phyloP scores from a whole-genome alignment of 257 asterid species.

The Hygrophila difformis region DNA sequence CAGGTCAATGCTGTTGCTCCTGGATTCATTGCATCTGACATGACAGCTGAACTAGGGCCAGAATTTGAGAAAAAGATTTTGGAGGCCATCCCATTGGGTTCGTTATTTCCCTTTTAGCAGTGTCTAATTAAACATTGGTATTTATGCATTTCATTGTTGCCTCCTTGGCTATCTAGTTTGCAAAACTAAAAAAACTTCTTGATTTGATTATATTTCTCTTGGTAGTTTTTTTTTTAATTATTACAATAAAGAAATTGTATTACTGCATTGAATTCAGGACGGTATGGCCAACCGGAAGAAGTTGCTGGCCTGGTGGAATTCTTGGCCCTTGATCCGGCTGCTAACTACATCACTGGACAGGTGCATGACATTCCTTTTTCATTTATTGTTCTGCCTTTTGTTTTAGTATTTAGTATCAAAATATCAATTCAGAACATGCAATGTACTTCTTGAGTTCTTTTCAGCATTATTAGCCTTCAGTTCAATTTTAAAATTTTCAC shows the following conservation, averaged over 20 bases:
- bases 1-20: conserved; percentile 97
- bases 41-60: conserved; percentile 74
- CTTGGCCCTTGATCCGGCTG: conserved; percentile 54
- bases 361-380: conserved; percentile 32
- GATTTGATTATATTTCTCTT: too few species aligned
- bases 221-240: too few species aligned
- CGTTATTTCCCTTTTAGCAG: conserved; percentile 1
- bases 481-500: not conserved
- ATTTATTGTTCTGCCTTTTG: not conserved
- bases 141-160: too few species aligned
- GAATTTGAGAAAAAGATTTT: conserved; percentile 76
- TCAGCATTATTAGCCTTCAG: not conserved
- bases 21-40: conserved; percentile 90
- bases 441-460: too few species aligned
- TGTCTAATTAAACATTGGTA: not conserved
- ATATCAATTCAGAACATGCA: not conserved
- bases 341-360: conserved; percentile 92
- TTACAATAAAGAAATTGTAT: not conserved
- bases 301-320: conserved; percentile 48
- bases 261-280: conserved; percentile 23
- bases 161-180: too few species aligned
- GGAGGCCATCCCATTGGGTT: conserved; percentile 83
- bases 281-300: conserved; percentile 62
- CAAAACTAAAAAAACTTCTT: too few species aligned
- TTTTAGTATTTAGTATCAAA: too few species aligned